These are phyloP conservation scores for grape (Vitis vinifera) DNA, from an alignment of 164 flowering plant genomes.

Conservation along the genomic window DNA sequence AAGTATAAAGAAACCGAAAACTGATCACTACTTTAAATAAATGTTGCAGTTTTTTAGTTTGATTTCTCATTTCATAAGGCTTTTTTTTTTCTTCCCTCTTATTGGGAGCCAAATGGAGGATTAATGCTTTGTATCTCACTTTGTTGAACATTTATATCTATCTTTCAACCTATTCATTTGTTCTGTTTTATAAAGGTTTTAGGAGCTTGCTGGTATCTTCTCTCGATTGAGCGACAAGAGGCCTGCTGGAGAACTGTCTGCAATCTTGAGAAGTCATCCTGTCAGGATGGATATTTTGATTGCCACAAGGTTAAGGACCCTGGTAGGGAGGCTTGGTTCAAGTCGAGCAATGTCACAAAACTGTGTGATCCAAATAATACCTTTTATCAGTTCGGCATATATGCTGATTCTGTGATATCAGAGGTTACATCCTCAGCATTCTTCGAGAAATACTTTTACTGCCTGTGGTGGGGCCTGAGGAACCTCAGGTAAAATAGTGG, in stretches of 20 bases:
- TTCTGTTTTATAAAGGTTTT: slow-evolving; percentile 33
- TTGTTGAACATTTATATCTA: too few species aligned
- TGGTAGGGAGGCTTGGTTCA: slow-evolving; percentile 41
- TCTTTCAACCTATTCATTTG: not conserved
- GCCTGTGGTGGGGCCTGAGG: slow-evolving; percentile 75
- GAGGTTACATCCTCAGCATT: slow-evolving; percentile 49
- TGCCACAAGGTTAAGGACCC: slow-evolving; percentile 29
- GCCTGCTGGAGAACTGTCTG: slow-evolving; percentile 64
- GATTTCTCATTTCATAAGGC: not conserved
- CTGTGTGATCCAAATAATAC: slow-evolving; percentile 38
- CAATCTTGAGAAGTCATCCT: slow-evolving; percentile 25
- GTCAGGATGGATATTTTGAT: slow-evolving; percentile 42
- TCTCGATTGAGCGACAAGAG: slow-evolving; percentile 63
- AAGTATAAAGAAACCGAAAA: slow-evolving; percentile 16
- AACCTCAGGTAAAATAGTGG: slow-evolving; percentile 46
- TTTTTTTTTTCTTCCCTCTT: not conserved
- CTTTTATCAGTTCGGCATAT: slow-evolving; percentile 60
- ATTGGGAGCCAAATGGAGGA: too few species aligned
- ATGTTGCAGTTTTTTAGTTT: not conserved
- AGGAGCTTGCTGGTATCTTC: slow-evolving; percentile 73
- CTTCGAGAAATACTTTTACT: slow-evolving; percentile 64
- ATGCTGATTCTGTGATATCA: slow-evolving; percentile 48
- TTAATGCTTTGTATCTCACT: too few species aligned
- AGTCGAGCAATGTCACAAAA: slow-evolving; percentile 42
- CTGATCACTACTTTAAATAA: not conserved